Conservation (phyloP, 257 asterid species). For the Dorcoceras hygrometricum region DNA sequence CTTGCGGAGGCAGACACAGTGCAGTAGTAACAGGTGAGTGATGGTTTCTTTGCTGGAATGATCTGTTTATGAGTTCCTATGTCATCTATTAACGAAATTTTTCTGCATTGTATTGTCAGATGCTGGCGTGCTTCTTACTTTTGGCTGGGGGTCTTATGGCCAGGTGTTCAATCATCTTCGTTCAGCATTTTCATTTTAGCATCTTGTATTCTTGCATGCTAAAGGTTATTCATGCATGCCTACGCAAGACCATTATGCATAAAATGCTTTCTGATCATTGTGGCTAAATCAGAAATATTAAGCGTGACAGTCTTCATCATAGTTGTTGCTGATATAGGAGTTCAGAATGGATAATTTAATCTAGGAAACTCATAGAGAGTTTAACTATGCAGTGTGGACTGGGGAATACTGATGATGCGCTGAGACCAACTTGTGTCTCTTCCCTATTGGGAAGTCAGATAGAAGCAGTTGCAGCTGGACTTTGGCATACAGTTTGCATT, state of each 20-base stretch:
- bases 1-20: constrained; percentile 87
- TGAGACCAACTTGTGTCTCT: constrained; percentile 58
- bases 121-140: constrained; percentile 65
- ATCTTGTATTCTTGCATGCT: constrained; percentile 8
- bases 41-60: neutral
- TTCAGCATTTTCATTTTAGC: constrained; percentile 6
- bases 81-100: constrained; percentile 5
- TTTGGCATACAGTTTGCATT: constrained; percentile 71
- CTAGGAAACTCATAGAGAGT: neutral
- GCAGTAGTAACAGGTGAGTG: constrained; percentile 62
- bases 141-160: constrained; percentile 82
- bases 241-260: neutral
- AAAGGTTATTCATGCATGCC: neutral
- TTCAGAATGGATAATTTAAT: neutral
- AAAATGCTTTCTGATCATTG: too few species aligned
- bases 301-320: neutral
- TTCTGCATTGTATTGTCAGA: constrained; percentile 34
- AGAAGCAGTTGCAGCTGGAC: constrained; percentile 66
- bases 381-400: constrained; percentile 64
- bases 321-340: neutral
- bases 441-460: constrained; percentile 45
- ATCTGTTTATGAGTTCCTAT: neutral
- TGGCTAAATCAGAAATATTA: too few species aligned
- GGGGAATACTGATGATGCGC: constrained; percentile 57
- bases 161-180: constrained; percentile 39